These are phyloP conservation scores for Fraxinus dipetala DNA, from an alignment of 305 asterid genomes.

Conservation along the genomic window DNA sequence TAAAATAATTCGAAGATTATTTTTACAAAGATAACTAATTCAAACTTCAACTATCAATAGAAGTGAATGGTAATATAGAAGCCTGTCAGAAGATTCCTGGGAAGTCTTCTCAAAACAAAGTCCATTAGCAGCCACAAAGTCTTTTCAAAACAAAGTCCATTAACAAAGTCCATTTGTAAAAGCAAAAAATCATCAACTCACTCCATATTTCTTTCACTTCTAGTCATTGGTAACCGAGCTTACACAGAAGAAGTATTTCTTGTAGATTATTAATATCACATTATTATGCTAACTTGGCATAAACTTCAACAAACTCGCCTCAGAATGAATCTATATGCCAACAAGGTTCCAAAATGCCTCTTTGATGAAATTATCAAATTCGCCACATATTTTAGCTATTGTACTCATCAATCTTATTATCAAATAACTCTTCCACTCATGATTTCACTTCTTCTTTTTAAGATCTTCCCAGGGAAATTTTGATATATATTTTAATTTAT, in stretches of 20 bases:
- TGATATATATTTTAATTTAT: background rate
- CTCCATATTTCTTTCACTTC: background rate
- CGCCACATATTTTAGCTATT: background rate
- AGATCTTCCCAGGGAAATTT: background rate
- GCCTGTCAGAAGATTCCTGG: background rate
- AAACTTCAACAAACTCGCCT: background rate
- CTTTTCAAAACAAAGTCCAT: background rate
- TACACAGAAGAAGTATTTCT: background rate
- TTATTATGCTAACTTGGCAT: background rate
- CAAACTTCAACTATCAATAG: background rate
- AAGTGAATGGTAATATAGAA: background rate
- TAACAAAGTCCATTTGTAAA: background rate
- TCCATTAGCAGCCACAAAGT: background rate
- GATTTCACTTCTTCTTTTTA: background rate
- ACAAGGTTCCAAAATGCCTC: background rate
- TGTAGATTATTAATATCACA: background rate
- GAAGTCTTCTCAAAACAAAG: background rate
- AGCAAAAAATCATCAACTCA: background rate
- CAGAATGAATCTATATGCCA: background rate
- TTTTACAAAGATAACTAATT: background rate
- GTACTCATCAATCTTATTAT: background rate
- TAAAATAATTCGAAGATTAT: slow-evolving; percentile 19
- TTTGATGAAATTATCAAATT: background rate
- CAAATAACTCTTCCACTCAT: background rate
- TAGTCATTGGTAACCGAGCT: background rate